Percentiles rank a stretch among this genome's conserved stretches.
Conservation (phyloP, 2,329 filamentous ascomycete genomes). For the Exophiala xenobiotica region DNA sequence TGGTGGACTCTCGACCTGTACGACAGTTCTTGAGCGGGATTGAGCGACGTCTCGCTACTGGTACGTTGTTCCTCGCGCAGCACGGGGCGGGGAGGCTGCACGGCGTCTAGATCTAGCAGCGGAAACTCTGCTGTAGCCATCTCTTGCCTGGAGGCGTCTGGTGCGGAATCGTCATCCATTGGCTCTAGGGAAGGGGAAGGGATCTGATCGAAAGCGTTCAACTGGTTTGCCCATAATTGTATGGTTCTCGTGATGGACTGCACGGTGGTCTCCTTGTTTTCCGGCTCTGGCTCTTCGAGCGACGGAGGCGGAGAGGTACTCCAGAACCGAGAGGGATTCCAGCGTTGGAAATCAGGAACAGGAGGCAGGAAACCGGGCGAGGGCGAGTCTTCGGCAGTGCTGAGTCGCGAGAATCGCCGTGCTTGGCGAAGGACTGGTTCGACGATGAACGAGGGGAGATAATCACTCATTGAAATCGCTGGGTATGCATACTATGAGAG, state of each 20-base stretch:
- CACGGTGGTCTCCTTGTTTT: constrained; percentile 27
- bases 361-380: constrained; percentile 25
- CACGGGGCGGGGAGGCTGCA: constrained; percentile 6
- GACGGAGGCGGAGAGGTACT: constrained; percentile 25
- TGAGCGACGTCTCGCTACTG: constrained; percentile 29
- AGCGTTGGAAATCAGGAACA: constrained; percentile 30
- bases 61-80: constrained; percentile 21
- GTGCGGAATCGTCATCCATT: constrained; percentile 23
- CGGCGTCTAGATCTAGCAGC: constrained; percentile 18
- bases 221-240: constrained; percentile 30
- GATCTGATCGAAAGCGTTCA: constrained; percentile 30
- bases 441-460: constrained; percentile 44
- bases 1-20: constrained; percentile 25
- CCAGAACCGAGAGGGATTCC: constrained; percentile 30
- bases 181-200: constrained; percentile 30
- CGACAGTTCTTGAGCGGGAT: constrained; percentile 27
- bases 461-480: constrained; percentile 43
- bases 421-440: constrained; percentile 46
- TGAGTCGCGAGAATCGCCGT: constrained; percentile 40
- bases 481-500: constrained; percentile 12
- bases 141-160: constrained; percentile 7
- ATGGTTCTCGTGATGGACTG: constrained; percentile 29
- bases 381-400: constrained; percentile 28
- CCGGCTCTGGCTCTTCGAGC: constrained; percentile 19
- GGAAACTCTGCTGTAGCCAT: constrained; percentile 19